Evolutionary conservation across 192 early-diverging fungal species (phyloP).

Genomic region (Irineochytrium annulatum): DNA sequence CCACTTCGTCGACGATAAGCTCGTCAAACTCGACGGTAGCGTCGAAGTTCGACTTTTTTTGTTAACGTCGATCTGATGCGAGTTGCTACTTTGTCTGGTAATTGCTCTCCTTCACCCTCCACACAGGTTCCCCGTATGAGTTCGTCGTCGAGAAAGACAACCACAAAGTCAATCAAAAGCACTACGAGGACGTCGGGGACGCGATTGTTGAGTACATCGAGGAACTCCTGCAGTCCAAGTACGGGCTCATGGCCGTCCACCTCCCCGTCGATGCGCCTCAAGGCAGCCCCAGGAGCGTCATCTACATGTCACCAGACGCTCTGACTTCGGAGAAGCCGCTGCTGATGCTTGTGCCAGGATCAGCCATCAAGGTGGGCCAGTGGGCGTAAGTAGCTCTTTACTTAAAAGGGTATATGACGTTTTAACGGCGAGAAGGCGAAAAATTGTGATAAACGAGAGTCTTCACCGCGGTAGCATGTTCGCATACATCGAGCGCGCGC

Average conservation of each 20-base stretch:
- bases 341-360: slow-evolving; percentile 14
- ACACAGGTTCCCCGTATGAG: slow-evolving; percentile 8
- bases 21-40: slow-evolving; percentile 10
- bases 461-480: slow-evolving; percentile 18
- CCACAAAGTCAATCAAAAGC: background rate
- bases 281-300: background rate
- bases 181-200: slow-evolving; percentile 16
- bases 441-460: slow-evolving; percentile 19
- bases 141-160: slow-evolving; percentile 5
- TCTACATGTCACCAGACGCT: slow-evolving; percentile 13
- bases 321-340: slow-evolving; percentile 11
- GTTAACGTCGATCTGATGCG: too few relatives aligned
- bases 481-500: slow-evolving; percentile 14
- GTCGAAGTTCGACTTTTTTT: too few relatives aligned
- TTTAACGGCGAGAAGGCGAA: slow-evolving; percentile 7
- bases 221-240: background rate
- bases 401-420: background rate
- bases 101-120: background rate
- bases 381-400: slow-evolving; percentile 10
- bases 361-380: slow-evolving; percentile 17
- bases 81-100: background rate
- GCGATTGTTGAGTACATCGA: slow-evolving; percentile 2
- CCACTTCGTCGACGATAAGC: slow-evolving; percentile 9
- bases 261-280: slow-evolving; percentile 15
- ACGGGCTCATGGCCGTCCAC: background rate